Evolutionary conservation across 441 rosid species (phyloP).

Genomic region (Capsella rubella): DNA sequence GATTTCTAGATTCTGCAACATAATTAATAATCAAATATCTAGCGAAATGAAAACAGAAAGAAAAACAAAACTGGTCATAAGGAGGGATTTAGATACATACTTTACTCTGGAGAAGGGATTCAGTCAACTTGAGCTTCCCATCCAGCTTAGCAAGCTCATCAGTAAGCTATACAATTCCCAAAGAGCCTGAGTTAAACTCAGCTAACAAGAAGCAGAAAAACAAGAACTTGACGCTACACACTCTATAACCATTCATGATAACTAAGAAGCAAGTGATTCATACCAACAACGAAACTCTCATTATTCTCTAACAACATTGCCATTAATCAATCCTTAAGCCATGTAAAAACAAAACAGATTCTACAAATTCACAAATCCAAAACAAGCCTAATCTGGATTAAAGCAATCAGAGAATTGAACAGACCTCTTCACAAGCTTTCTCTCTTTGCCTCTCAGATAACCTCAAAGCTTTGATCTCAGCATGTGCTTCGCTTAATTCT

Average conservation of each 20-base stretch:
- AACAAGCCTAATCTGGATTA: no score
- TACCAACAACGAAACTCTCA: neutral
- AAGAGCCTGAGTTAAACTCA: neutral
- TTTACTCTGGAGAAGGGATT: conserved; percentile 70
- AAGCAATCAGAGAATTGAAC: conserved; percentile 28
- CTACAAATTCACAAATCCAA: neutral
- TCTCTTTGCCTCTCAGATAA: conserved; percentile 87
- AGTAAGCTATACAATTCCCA: conserved; percentile 65
- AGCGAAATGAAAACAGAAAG: neutral
- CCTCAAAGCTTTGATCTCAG: conserved; percentile 90
- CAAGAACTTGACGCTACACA: conserved; percentile 14
- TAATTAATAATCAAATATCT: neutral
- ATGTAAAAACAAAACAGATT: neutral
- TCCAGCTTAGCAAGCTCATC: conserved; percentile 57
- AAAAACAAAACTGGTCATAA: neutral
- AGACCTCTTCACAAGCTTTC: conserved; percentile 99
- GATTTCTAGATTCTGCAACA: conserved; percentile 86
- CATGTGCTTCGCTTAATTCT: conserved; percentile 88
- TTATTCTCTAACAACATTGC: conserved; percentile 7
- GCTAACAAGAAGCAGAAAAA: conserved; percentile 6
- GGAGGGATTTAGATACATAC: conserved; percentile 50
- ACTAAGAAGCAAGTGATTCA: neutral
- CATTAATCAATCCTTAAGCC: neutral
- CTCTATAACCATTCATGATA: neutral
- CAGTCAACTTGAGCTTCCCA: conserved; percentile 49